These are phyloP conservation scores for Ceratopteris richardii DNA, from an alignment of 75 land plant genomes.

Conservation along the genomic window DNA sequence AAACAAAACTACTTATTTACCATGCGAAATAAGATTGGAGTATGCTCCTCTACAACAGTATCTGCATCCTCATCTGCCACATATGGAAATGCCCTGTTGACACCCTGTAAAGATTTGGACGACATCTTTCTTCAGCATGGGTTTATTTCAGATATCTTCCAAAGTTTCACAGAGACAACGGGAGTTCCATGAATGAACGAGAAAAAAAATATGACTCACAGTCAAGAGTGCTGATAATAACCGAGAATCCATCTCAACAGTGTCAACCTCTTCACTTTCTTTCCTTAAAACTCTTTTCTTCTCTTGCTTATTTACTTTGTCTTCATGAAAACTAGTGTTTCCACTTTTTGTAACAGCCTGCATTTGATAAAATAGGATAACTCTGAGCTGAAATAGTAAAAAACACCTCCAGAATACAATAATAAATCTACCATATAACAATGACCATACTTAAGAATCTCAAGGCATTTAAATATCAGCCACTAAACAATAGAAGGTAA, in stretches of 20 bases:
- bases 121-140: too few species aligned
- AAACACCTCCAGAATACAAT: too few species aligned
- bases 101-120: constrained; percentile 53
- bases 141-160: background rate
- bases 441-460: too few species aligned
- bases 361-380: too few species aligned
- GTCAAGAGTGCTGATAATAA: constrained; percentile 80
- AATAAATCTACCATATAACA: too few species aligned
- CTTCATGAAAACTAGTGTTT: background rate
- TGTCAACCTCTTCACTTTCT: constrained; percentile 13
- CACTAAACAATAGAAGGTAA: too few species aligned
- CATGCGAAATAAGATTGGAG: constrained; percentile 81
- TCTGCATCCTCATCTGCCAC: constrained; percentile 73
- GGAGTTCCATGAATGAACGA: background rate
- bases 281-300: constrained; percentile 17
- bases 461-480: too few species aligned
- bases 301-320: background rate
- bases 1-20: constrained; percentile 29
- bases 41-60: constrained; percentile 69
- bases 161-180: background rate
- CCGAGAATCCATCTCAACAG: constrained; percentile 74
- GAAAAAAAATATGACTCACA: constrained; percentile 37
- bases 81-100: constrained; percentile 94
- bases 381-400: too few species aligned
- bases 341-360: background rate